These are phyloP conservation scores for Infundibulicybe gibba DNA, from an alignment of 768 basidiomycete genomes.

Conservation along the genomic window DNA sequence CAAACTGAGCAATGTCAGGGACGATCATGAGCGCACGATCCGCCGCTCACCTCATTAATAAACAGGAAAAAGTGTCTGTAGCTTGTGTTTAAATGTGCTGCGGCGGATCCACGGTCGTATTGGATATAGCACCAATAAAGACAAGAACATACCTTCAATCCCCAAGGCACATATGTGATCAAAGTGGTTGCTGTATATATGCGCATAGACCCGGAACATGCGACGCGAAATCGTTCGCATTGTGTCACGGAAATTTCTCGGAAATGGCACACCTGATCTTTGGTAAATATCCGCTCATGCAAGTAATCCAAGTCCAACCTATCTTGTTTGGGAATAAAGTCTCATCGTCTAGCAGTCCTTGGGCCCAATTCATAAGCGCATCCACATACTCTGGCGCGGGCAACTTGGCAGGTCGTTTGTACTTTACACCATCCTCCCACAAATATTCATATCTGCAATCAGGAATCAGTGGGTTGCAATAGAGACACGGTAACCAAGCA, in stretches of 20 bases:
- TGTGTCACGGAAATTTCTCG: slow-evolving; percentile 84
- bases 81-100: slow-evolving; percentile 97
- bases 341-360: slow-evolving; percentile 89
- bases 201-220: slow-evolving; percentile 95
- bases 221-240: slow-evolving; percentile 90
- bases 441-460: slow-evolving; percentile 81
- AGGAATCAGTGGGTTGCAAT: slow-evolving; percentile 2
- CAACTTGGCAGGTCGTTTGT: slow-evolving; percentile 90
- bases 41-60: slow-evolving; percentile 73
- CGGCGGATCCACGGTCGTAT: background rate
- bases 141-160: slow-evolving; percentile 75
- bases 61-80: slow-evolving; percentile 98
- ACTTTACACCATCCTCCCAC: slow-evolving; percentile 89
- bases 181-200: slow-evolving; percentile 99
- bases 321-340: slow-evolving; percentile 92
- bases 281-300: background rate
- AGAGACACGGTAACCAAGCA: slow-evolving; percentile 10
- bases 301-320: slow-evolving; percentile 40
- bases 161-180: slow-evolving; percentile 98
- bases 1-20: slow-evolving; percentile 52
- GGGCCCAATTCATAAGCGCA: slow-evolving; percentile 98
- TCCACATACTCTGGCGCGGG: slow-evolving; percentile 96
- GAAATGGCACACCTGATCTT: slow-evolving; percentile 79
- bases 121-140: background rate
- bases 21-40: background rate